A percentile compares a stretch with the other conserved stretches of the same genome.
phyloP scores from a whole-genome alignment of 352 stramenopile genomes.

The Thalassiosira ordinaria region DNA sequence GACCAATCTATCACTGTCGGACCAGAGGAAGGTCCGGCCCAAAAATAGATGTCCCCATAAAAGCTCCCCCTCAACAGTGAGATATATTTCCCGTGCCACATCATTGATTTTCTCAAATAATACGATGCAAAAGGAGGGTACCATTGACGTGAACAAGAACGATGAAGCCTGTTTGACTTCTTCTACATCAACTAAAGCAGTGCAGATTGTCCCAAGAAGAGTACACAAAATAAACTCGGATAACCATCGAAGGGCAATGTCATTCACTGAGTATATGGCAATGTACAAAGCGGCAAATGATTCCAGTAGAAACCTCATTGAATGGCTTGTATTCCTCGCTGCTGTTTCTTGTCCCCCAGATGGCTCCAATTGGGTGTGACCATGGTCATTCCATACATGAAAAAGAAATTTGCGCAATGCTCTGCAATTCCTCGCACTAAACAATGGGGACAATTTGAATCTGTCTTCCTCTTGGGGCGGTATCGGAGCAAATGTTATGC shows the following conservation, averaged over 20 bases:
- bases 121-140: not conserved
- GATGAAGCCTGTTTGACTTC: conserved; percentile 29
- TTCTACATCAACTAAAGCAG: conserved; percentile 34
- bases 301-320: conserved; percentile 47
- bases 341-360: not conserved
- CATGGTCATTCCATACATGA: not conserved
- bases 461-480: not conserved
- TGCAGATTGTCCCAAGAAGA: conserved; percentile 7
- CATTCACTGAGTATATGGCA: conserved; percentile 31
- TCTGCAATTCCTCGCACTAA: conserved; percentile 36
- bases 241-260: conserved; percentile 32
- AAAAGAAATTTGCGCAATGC: conserved; percentile 19
- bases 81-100: conserved; percentile 1
- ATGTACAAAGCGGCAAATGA: conserved; percentile 35
- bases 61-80: conserved; percentile 16
- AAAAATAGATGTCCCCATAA: conserved; percentile 42
- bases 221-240: conserved; percentile 18
- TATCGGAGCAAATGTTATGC: not conserved
- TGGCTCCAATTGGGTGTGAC: too few species aligned
- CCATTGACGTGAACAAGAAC: conserved; percentile 10
- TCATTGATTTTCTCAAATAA: not conserved
- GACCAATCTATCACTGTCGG: conserved; percentile 17
- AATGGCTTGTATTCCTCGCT: conserved; percentile 10
- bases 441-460: conserved; percentile 37
- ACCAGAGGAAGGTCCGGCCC: conserved; percentile 37